A percentile compares a stretch with the other conserved stretches of the same genome.
phyloP scores from a whole-genome alignment of 352 stramenopile species.

The Phytophthora chlamydospora region DNA sequence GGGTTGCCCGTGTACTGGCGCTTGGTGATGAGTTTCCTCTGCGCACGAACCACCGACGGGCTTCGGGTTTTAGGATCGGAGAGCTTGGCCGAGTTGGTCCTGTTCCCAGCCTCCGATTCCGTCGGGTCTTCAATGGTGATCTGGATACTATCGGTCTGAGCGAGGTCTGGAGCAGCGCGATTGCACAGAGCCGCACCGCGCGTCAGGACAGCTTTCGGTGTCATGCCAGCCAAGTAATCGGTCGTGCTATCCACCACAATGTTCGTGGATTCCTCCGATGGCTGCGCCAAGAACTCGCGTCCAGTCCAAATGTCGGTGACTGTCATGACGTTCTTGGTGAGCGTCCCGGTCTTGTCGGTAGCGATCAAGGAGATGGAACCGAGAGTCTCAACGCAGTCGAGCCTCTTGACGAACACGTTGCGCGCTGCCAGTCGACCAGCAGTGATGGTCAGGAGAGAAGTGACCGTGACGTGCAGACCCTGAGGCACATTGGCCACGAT shows the following conservation, averaged over 20 bases:
- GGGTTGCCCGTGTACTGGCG: slow-evolving; percentile 58
- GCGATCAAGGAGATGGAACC: slow-evolving; percentile 91
- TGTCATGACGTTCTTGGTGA: slow-evolving; percentile 83
- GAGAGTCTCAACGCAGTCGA: slow-evolving; percentile 91
- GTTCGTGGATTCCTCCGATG: slow-evolving; percentile 25
- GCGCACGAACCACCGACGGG: slow-evolving; percentile 10
- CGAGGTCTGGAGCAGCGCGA: slow-evolving; percentile 31
- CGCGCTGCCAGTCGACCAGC: slow-evolving; percentile 75
- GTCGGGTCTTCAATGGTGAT: not conserved
- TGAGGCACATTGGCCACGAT: slow-evolving; percentile 79
- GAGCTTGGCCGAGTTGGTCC: not conserved
- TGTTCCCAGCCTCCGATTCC: slow-evolving; percentile 13
- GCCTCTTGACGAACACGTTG: slow-evolving; percentile 89
- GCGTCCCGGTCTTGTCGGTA: slow-evolving; percentile 94
- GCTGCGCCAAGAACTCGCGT: slow-evolving; percentile 39
- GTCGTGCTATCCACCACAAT: slow-evolving; percentile 42
- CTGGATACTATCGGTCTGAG: not conserved
- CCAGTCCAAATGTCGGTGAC: slow-evolving; percentile 54
- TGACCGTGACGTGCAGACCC: slow-evolving; percentile 90
- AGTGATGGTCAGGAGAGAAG: slow-evolving; percentile 87
- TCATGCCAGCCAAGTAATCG: slow-evolving; percentile 32
- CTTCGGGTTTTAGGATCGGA: slow-evolving; percentile 1
- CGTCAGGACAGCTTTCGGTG: slow-evolving; percentile 40
- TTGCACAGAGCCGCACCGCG: slow-evolving; percentile 48
- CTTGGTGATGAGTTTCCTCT: slow-evolving; percentile 27